Base-by-base conservation (phyloP, 345 rosid species). In the Cardiospermum halicacabum region DNA sequence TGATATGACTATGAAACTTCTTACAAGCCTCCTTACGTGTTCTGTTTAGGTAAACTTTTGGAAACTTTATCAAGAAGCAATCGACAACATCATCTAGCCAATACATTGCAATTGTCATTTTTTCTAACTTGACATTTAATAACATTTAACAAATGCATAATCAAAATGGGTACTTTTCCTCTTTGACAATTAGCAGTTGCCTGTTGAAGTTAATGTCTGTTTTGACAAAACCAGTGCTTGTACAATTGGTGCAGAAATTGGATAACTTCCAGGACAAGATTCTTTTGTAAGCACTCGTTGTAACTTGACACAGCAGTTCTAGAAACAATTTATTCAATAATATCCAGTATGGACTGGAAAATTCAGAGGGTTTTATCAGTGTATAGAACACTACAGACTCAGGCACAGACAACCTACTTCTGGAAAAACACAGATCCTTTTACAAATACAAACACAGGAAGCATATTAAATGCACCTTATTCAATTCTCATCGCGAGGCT, bases 151-250 rank as follows among this genome's bases (percentile, higher is more conserved):
- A 34, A 6, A 2, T 34, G 7, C 5, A 3, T 1, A 10, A 34
- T 76, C 66, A 69, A 47, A 79, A 74, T 25, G 57, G 47, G 30
- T 75, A 70, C 69, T 72, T 74, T 74, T 66, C 70, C 11, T 69
- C n/a, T n/a, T n/a, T n/a, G 4, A 66, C 73, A 2, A 67, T 47
- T 40, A 75, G n/a, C n/a, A 60, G 5, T 16, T 7, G 30, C 84
- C 90, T 3, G 72, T 72, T 69, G 61, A 39, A 62, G 60, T 36
- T 85, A 3, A 71, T 28, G 18, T 85, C 82, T 0, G 84, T 81
- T 27, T 75, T 80, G 13, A 80, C 85, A 62, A 15, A 79, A 61
- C 84, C 88, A 25, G 88, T 84, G 61, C 85, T 82, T 19, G 77
- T 81, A 47, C 78, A 18, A 47, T 79, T 82, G 78, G 78, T 68